Base-by-base conservation (phyloP, 106 monocot species). In the Dioscorea zingiberensis region DNA sequence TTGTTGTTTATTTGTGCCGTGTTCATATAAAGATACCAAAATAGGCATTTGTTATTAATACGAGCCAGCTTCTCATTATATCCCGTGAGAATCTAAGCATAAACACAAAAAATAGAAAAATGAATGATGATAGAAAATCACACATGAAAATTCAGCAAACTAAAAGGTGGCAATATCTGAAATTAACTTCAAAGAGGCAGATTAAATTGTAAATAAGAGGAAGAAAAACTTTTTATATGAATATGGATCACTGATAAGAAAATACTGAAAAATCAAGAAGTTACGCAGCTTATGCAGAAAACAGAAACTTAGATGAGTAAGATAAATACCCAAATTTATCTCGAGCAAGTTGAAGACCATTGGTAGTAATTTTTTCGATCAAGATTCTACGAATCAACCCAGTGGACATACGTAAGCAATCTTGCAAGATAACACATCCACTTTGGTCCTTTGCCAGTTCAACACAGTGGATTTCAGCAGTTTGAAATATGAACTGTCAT, bases 351-450 rank as follows among this genome's bases (percentile, higher is more conserved):
- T 25, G 32, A 54, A 81, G 59, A 54, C 80, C 80, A 68, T 85
- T 76, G 0, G 19, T 2, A 70, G 59, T 66, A 62, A 85, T 59
- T 77, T 80, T 59, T 47, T 44, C 45, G 38, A 85, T 14, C 54
- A 85, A 58, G 2, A 63, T 73, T 15, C 27, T 4, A 19, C 45
- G 29, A 45, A 77, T 45, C 0, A 61, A n/a, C 25, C 80, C 80
- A 68, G 38, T 80, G 15, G 80, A 70, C 70, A 48, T 26, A 59
- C 44, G 17, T 56, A 85, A 71, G 63, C 76, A 80, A 23, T 59
- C 57, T 74, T 80, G 80, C 44, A 85, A 44, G 30, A 77, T 70
- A 69, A 76, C 80, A 27, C 84, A 85, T 61, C 84, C 84, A 70
- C 80, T 73, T 53, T 56, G 76, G 63, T 80, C 62, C 47, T 77